Evolutionary conservation across 2,329 filamentous ascomycete species (phyloP), one percentile per base, ranked within the genome.

Genomic region (Xylariaceae sp.): DNA sequence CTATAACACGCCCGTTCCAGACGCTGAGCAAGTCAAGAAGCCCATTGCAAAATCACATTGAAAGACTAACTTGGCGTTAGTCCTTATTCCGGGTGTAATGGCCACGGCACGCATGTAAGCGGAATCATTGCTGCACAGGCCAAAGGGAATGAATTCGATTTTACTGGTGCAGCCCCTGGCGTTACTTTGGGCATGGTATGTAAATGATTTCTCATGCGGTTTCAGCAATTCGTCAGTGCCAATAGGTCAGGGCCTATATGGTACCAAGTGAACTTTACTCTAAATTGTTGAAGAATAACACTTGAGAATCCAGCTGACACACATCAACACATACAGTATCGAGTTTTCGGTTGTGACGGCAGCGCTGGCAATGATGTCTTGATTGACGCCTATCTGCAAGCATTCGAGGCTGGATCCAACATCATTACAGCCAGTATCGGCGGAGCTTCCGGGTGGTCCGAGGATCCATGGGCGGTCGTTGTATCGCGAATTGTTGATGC

Each of bases 81-180:
- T 53, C 81, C 81, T 2, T 76, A 78, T 58, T 77, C 75, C 52
- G 68, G 78, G 54, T 81, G 79, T 58, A 66, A 62, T 2, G 81
- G 81, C 2, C 82, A 86, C 63, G 82, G 82, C 30, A 82, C 78
- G 1, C 81, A 59, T 62, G 78, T 83, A 19, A 74, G 81, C 1
- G 83, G 83, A 31, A 84, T 81, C 52, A 75, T 86, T 40, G 82
- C 80, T 2, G 82, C 81, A 1, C 77, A 82, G 61, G 62, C 66
- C 41, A 27, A 27, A 27, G 22, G 22, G 4, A 72, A 82, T 59
- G 63, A 69, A 0, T 74, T 74, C 35, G 75, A 75, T n/a, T 78
- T 82, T 58, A 77, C 75, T 14, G 82, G 82, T 14, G 78, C 75
- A 10, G 81, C 80, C 0, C 75, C 78, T 0, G 77, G 73, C 38